A percentile compares a stretch with the other conserved stretches of the same genome.
Evolutionary conservation across 139 green algal species (phyloP).

Genomic region (Parachlorella kessleri): DNA sequence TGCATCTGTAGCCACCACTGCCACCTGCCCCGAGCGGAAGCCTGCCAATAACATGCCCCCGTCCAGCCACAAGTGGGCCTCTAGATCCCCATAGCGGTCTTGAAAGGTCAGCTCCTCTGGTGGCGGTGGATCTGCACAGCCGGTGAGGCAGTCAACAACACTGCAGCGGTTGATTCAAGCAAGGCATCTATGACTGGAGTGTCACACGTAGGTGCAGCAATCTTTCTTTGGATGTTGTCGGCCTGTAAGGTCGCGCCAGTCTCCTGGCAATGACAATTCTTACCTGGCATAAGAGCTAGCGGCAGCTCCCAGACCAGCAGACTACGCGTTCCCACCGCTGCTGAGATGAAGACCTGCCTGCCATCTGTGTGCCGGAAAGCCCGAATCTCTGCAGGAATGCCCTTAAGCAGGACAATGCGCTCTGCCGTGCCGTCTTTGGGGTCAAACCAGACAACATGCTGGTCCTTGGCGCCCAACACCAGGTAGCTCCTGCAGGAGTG

Average conservation of each 20-base stretch:
- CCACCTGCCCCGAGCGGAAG: conserved; percentile 55
- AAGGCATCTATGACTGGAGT: no score
- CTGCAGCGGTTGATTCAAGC: no score
- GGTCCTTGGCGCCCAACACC: neutral
- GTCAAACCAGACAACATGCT: no score
- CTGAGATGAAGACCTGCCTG: conserved; percentile 13
- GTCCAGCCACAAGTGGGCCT: conserved; percentile 74
- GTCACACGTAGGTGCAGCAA: no score
- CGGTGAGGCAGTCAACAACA: neutral
- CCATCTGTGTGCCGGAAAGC: no score
- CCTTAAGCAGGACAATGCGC: no score
- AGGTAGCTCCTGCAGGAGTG: neutral
- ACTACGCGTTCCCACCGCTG: neutral
- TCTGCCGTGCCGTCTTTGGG: no score
- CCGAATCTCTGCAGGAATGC: no score
- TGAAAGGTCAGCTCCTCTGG: conserved; percentile 75
- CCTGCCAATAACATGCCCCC: conserved; percentile 74
- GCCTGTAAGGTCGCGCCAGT: no score
- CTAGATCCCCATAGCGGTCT: conserved; percentile 69
- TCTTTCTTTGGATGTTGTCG: no score
- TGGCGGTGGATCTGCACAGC: conserved; percentile 42
- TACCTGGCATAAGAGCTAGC: no score
- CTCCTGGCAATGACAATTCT: no score
- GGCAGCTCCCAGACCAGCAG: conserved; percentile 23
- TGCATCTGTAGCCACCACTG: conserved; percentile 50